Base-by-base conservation (phyloP, 495 filamentous ascomycete genomes). In the Haplographium delicatum region DNA sequence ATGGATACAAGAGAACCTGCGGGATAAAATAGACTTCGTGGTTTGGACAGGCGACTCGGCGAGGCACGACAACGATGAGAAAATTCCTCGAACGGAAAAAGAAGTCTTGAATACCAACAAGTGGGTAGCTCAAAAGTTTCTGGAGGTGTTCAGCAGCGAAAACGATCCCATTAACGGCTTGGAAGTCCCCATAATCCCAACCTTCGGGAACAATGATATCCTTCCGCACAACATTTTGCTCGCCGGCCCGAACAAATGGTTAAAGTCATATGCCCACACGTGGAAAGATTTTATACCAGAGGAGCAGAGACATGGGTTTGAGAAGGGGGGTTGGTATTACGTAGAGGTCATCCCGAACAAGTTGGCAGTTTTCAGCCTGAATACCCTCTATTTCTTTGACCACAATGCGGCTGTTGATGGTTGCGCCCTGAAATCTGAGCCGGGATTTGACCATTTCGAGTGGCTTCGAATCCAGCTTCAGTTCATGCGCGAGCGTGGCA, bases 41-140 rank as follows among this genome's bases (percentile, higher is more conserved):
- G 72, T 99, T 44, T 99, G 94, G 94, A 97, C 94, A 0, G 93
- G 93, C 47, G 93, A 99, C 65, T 95, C 88, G 18, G 91, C 89
- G 25, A 81, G 94, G 51, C 93, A 98, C 65, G 93, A 96, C 65
- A 95, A 85, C 67, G 93, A 98, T 61, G 89, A 91, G 62, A 64
- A 78, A 31, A 78, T 86, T 15, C 93, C 93, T 15, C 84, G 93
- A 42, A 85, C 72, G 15, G 69, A 78, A 31, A 67, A 74, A 9
- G 84, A 97, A 63, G 82, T 99, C 11, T 62, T 91, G 2, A 65
- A 78, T 31, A 73, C 86, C 47, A 99, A 99, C 63, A 64, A 76
- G 25, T 72, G 80, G 57, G 73, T 96, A 41, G 84, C 89, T 4
- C 67, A 80, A 49, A 86, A 88, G 62, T 93, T 96, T 67, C 65